Conservation (phyloP, 768 basidiomycete genomes). For the Lentinula sp. region DNA sequence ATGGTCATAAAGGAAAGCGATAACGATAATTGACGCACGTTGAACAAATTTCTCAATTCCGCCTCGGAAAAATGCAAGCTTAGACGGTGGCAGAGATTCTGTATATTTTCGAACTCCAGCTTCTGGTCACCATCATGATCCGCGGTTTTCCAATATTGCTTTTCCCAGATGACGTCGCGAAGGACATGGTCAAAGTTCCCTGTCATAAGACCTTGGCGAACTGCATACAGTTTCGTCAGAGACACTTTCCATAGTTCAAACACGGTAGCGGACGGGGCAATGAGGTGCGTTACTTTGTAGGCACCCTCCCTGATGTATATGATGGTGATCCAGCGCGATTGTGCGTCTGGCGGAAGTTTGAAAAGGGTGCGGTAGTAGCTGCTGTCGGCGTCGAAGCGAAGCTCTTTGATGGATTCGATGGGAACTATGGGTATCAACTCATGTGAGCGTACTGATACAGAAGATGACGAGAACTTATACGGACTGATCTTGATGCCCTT, state of each 20-base stretch:
- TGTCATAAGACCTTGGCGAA: constrained; percentile 66
- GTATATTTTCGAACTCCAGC: constrained; percentile 66
- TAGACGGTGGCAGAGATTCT: constrained; percentile 63
- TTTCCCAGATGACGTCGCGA: constrained; percentile 69
- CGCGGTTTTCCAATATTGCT: constrained; percentile 76
- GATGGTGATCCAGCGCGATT: constrained; percentile 79
- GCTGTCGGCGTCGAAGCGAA: constrained; percentile 50
- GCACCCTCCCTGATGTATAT: constrained; percentile 72
- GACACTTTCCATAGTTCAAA: constrained; percentile 53
- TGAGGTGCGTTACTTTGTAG: constrained; percentile 84
- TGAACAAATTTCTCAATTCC: constrained; percentile 54
- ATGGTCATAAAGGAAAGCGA: neutral
- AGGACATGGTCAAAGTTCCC: constrained; percentile 60
- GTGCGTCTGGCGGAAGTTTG: constrained; percentile 53
- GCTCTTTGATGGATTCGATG: constrained; percentile 82
- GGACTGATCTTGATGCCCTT: constrained; percentile 39
- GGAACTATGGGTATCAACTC: constrained; percentile 45
- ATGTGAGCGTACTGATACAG: neutral
- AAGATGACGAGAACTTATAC: neutral
- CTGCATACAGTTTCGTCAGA: constrained; percentile 54
- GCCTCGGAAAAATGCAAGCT: constrained; percentile 54
- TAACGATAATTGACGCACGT: constrained; percentile 27
- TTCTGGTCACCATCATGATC: constrained; percentile 57
- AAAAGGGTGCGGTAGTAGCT: constrained; percentile 56
- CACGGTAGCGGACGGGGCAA: constrained; percentile 53